These are phyloP conservation scores for Fragosphaeria purpurea DNA, from an alignment of 2,329 filamentous ascomycete genomes.

Conservation along the genomic window DNA sequence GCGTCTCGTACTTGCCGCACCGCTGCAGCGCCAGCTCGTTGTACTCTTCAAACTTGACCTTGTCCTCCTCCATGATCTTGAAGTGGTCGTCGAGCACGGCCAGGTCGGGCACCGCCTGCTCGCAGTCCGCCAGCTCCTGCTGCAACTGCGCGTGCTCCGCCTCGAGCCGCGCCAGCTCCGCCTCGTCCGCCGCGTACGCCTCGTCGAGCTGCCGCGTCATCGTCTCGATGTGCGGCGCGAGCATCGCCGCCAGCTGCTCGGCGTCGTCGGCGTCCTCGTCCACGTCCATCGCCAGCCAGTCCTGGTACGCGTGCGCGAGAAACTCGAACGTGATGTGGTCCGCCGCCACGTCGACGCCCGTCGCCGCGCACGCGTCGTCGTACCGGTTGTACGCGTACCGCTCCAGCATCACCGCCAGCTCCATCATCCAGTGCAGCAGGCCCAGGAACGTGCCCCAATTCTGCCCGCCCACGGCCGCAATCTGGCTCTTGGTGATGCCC, in stretches of 20 bases:
- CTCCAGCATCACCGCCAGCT: conserved; percentile 88
- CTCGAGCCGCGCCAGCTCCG: conserved; percentile 77
- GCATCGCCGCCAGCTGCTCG: conserved; percentile 61
- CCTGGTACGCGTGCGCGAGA: conserved; percentile 77
- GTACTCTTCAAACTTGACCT: conserved; percentile 90
- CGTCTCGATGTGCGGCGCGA: conserved; percentile 72
- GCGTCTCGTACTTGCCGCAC: conserved; percentile 77
- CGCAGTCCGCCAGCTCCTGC: conserved; percentile 80
- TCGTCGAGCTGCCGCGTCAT: conserved; percentile 85
- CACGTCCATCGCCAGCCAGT: conserved; percentile 89
- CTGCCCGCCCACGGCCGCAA: conserved; percentile 87
- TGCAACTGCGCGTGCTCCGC: conserved; percentile 71
- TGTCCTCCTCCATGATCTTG: conserved; percentile 90
- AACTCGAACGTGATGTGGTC: conserved; percentile 95
- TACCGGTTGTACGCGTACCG: conserved; percentile 69
- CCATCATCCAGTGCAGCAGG: conserved; percentile 98
- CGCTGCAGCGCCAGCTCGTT: conserved; percentile 75
- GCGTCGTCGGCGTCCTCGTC: conserved; percentile 69
- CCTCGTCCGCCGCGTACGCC: conserved; percentile 73
- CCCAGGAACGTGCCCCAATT: conserved; percentile 96
- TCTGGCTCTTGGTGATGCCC: conserved; percentile 92
- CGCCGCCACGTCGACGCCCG: conserved; percentile 74
- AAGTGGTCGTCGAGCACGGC: conserved; percentile 79
- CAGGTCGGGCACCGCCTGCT: conserved; percentile 76
- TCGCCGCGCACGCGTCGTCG: conserved; percentile 81